A percentile compares a stretch with the other conserved stretches of the same genome.
phyloP scores from a whole-genome alignment of 306 rosid genomes.

The Vigna angularis region DNA sequence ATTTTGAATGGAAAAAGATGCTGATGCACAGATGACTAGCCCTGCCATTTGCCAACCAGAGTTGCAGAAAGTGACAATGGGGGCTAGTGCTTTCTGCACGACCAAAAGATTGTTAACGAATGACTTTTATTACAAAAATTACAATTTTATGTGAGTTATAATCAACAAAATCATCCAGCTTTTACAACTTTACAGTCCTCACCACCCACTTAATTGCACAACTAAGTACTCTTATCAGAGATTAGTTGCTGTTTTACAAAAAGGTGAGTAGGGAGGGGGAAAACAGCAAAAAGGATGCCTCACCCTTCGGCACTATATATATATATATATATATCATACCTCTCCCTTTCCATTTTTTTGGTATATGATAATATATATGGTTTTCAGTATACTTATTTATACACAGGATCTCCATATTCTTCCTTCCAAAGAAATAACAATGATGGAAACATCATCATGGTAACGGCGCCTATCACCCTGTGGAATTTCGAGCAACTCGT shows the following conservation, averaged over 20 bases:
- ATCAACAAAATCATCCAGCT: conserved; percentile 71
- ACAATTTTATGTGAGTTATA: conserved; percentile 62
- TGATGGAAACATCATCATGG: conserved; percentile 96
- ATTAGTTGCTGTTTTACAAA: conserved; percentile 55
- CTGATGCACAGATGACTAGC: conserved; percentile 51
- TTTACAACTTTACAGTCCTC: conserved; percentile 85
- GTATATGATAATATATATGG: conserved; percentile 34
- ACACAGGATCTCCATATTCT: conserved; percentile 99
- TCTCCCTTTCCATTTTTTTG: not conserved
- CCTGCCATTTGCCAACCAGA: conserved; percentile 44
- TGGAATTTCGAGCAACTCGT: conserved; percentile 91
- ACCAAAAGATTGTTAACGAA: conserved; percentile 53
- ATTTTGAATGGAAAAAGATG: conserved; percentile 49
- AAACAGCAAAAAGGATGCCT: conserved; percentile 59
- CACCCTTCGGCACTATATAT: conserved; percentile 47
- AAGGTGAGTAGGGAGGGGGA: conserved; percentile 51
- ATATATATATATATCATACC: conserved; percentile 48
- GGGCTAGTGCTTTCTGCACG: conserved; percentile 47
- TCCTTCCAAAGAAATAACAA: conserved; percentile 98
- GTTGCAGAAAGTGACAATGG: conserved; percentile 48
- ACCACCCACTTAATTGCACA: conserved; percentile 60
- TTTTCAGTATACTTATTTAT: conserved; percentile 59
- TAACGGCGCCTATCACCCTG: conserved; percentile 96
- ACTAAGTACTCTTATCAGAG: conserved; percentile 50
- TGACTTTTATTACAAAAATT: conserved; percentile 63